These are phyloP conservation scores for Talaromyces ruber DNA, from an alignment of 495 filamentous ascomycete species.

Conservation along the genomic window DNA sequence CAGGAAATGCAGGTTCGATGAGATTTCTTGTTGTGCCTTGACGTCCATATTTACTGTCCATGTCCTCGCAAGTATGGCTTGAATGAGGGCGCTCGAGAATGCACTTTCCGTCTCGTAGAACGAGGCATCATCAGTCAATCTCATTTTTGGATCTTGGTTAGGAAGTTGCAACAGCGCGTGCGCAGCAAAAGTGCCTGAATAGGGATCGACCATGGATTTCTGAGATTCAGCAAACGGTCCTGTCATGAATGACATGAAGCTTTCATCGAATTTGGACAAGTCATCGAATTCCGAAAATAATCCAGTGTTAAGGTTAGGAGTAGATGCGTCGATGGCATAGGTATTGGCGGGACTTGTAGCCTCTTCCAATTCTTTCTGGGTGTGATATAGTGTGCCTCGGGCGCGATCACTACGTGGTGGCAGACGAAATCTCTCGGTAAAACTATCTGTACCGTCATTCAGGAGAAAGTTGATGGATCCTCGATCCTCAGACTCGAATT, in stretches of 20 bases:
- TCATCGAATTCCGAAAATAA: constrained; percentile 17
- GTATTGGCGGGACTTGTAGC: constrained; percentile 10
- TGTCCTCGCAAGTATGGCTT: constrained; percentile 26
- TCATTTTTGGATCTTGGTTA: constrained; percentile 12
- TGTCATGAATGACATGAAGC: constrained; percentile 34
- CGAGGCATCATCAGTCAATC: constrained; percentile 12
- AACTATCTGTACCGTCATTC: constrained; percentile 36
- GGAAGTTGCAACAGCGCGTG: constrained; percentile 13
- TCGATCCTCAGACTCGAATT: constrained; percentile 26
- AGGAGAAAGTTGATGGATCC: constrained; percentile 42
- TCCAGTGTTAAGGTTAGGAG: constrained; percentile 11
- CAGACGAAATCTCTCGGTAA: constrained; percentile 34
- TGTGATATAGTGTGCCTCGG: constrained; percentile 26
- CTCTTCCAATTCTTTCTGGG: constrained; percentile 18
- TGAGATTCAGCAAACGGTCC: constrained; percentile 27
- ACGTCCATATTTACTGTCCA: constrained; percentile 28
- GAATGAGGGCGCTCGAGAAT: constrained; percentile 28
- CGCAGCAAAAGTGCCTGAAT: constrained; percentile 4
- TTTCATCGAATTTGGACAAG: constrained; percentile 30
- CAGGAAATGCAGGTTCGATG: constrained; percentile 26
- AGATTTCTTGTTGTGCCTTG: constrained; percentile 33
- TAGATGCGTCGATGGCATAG: constrained; percentile 13
- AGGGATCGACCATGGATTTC: constrained; percentile 18
- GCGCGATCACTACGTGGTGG: constrained; percentile 32
- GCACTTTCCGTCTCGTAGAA: constrained; percentile 27